Base-by-base conservation (phyloP, 2,329 filamentous ascomycete genomes). In the Ophiostoma tasmaniense region DNA sequence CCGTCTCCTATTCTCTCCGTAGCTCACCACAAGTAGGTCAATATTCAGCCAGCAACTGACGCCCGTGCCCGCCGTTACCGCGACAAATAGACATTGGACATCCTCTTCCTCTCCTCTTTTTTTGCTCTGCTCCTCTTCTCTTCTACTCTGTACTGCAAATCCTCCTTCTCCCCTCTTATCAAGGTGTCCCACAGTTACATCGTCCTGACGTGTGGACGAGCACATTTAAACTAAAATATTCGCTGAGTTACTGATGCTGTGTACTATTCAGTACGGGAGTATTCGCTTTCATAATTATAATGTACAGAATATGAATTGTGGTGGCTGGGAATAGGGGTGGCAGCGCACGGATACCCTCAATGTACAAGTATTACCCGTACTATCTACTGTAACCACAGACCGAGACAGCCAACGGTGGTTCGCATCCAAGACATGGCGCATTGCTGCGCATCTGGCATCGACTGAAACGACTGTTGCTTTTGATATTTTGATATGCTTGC, bases 141-240 rank as follows among this genome's bases (percentile, higher is more conserved):
- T n/a, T 52, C 45, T 52, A 22, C 22, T 17, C 50, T 6, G 45
- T 20, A 4, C 45, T 22, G 33, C 33, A 33, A 33, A 33, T 33
- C 33, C 33, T 33, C 33, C 17, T 50, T 20, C 45, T 45, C 7
- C 20, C 14, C 42, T 50, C 7, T 10, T 50, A 50, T 55, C 52
- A 59, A 14, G 25, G 25, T 59, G 61, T 64, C 61, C 61, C 64
- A 45, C 33, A 42, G 64, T 65, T 65, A 65, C 64, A 33, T 67
- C 52, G 30, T 22, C 50, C 11, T 45, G 42, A 45, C 17, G 42
- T 66, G 55, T 55, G 52, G 28, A 39, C 66, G 66, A 50, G 33
- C 35, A 65, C 64, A 42, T 65, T 20, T 17, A 64, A 65, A 65
- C 64, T 64, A 30, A 55, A 62, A 59, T n/a, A n/a, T 55, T 30